Evolutionary conservation across 2,329 filamentous ascomycete genomes (phyloP), one percentile per base, ranked within the genome.

Genomic region (Trichothecium sympodiale): DNA sequence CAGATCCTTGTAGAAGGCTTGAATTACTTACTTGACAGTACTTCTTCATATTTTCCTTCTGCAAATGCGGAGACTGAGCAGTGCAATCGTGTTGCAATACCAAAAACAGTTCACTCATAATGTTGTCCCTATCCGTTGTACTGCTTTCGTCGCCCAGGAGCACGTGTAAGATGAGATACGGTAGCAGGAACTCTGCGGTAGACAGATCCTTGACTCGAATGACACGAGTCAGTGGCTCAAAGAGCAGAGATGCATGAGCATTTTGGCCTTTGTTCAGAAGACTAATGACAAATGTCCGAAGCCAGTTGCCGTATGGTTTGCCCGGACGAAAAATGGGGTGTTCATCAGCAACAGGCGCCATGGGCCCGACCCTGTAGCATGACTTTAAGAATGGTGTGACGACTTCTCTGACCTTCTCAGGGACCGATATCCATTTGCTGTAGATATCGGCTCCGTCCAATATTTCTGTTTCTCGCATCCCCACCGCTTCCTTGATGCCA

Each of bases 381-480:
- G 93, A 96, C 9, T 69, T 82, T 12, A 95, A 61, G 46, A 96
- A 95, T 2, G 93, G 91, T 1, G 79, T 82, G n/a, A 96, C 62
- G 1, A 85, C 83, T 46, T 86, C 87, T 38, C 83, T 75, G 17
- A 86, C 76, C 35, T 71, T 72, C 46, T 88, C 81, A 2, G 88
- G 83, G 45, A 98, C 72, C 8, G 72, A 65, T 28, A 78, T 63
- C 85, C 87, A 98, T 52, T 84, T 82, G 37, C 73, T 65, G 49
- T 80, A 83, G 17, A 80, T 71, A 3, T 72, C 66, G 33, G 71
- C 71, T 9, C 68, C 66, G 18, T 77, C 71, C 3, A 54, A 15
- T 38, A 50, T 51, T 4, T 55, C 55, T 1, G 56, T 54, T 4
- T 60, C 58, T 27, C 61, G 55, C 52, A 57, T 56, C 20, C 54